Percentiles rank a stretch among this genome's conserved stretches.
Evolutionary conservation across 345 rosid species (phyloP).

Genomic region (Salix caprea): DNA sequence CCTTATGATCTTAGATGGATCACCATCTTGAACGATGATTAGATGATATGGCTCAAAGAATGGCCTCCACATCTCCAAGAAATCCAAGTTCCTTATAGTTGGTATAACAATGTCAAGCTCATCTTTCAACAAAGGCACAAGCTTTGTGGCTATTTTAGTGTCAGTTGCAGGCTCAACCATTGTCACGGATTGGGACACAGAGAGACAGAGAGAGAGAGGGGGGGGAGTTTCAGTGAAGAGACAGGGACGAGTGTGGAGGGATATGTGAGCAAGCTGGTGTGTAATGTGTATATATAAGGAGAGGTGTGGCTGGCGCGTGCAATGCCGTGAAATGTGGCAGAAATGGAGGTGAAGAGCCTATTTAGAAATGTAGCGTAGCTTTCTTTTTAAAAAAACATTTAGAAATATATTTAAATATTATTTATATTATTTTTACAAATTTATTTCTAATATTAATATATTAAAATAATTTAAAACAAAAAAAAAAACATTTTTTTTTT

Average conservation of each 20-base stretch:
- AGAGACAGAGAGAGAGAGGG: not conserved
- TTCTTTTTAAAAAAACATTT: too few relatives aligned
- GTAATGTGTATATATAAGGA: not conserved
- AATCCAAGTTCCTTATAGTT: slow-evolving; percentile 86
- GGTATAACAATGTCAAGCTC: slow-evolving; percentile 95
- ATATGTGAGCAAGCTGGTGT: not conserved
- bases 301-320: slow-evolving; percentile 20
- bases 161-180: slow-evolving; percentile 59
- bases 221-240: not conserved
- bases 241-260: not conserved
- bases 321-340: slow-evolving; percentile 13
- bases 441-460: too few relatives aligned
- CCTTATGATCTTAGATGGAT: slow-evolving; percentile 69
- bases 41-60: slow-evolving; percentile 89
- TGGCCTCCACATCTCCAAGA: slow-evolving; percentile 99
- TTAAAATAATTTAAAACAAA: too few relatives aligned
- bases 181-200: not conserved
- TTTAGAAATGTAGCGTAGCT: too few relatives aligned
- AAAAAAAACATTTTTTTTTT: too few relatives aligned
- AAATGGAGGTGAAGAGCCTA: not conserved
- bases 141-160: slow-evolving; percentile 29
- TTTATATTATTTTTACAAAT: too few relatives aligned
- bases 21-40: slow-evolving; percentile 96
- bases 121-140: slow-evolving; percentile 46
- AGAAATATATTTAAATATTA: too few relatives aligned